These are phyloP conservation scores for Guyanaporus albipodus DNA, from an alignment of 768 basidiomycete species.

Conservation along the genomic window DNA sequence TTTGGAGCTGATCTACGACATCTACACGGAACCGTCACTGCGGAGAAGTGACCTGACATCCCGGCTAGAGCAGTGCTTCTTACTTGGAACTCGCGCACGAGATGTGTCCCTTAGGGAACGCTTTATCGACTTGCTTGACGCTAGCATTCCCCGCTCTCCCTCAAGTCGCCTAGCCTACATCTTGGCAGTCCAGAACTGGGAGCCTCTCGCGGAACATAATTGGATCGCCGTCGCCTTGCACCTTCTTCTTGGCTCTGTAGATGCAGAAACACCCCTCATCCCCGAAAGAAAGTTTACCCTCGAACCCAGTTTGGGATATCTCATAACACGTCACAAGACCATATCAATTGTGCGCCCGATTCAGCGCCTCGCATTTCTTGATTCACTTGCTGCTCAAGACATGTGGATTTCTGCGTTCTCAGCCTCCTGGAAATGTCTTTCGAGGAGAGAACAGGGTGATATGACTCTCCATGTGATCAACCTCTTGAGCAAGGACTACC, in stretches of 20 bases:
- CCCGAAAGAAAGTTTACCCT: constrained; percentile 39
- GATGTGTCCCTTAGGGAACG: constrained; percentile 74
- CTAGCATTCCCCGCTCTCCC: constrained; percentile 80
- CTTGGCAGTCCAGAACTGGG: constrained; percentile 93
- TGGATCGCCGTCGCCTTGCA: constrained; percentile 94
- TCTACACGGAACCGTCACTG: constrained; percentile 83
- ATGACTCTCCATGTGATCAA: constrained; percentile 86
- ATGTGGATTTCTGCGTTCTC: constrained; percentile 89
- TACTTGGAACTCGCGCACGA: constrained; percentile 84
- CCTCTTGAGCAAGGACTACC: constrained; percentile 90
- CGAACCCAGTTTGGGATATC: constrained; percentile 32
- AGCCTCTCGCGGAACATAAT: constrained; percentile 83
- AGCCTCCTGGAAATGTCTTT: constrained; percentile 79
- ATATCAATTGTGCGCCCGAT: constrained; percentile 65
- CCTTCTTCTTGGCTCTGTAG: constrained; percentile 76
- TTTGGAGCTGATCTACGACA: constrained; percentile 86
- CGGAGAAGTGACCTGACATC: constrained; percentile 92
- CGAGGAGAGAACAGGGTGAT: constrained; percentile 83
- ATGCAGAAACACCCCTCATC: constrained; percentile 40
- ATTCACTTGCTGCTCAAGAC: constrained; percentile 71
- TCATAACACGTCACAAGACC: constrained; percentile 44
- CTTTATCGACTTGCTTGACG: constrained; percentile 88
- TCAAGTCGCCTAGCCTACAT: constrained; percentile 83
- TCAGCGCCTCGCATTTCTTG: constrained; percentile 79
- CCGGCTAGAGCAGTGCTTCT: constrained; percentile 88